A percentile compares a stretch with the other conserved stretches of the same genome.
Conservation (phyloP, 495 filamentous ascomycete genomes). For the Trichoderma parareesei region DNA sequence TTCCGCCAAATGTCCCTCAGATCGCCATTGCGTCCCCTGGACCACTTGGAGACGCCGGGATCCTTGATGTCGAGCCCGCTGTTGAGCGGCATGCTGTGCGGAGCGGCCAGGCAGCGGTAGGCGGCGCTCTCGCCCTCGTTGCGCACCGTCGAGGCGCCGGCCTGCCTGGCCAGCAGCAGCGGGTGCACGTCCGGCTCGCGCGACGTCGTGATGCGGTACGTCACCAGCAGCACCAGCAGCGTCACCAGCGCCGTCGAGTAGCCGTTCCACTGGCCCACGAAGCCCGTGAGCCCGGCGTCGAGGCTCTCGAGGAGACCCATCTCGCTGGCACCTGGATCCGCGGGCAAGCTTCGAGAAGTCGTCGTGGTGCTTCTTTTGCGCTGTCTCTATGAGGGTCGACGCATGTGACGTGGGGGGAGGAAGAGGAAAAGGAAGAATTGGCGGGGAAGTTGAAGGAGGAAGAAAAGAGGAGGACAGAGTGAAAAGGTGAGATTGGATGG, state of each 20-base stretch:
- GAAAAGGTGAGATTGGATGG: not conserved
- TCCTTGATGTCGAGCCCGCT: slow-evolving; percentile 81
- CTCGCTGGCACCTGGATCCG: slow-evolving; percentile 7
- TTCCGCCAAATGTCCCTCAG: slow-evolving; percentile 87
- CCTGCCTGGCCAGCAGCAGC: slow-evolving; percentile 78
- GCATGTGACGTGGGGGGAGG: not conserved
- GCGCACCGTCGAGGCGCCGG: slow-evolving; percentile 66
- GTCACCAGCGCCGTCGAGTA: slow-evolving; percentile 59
- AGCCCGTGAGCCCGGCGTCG: slow-evolving; percentile 57
- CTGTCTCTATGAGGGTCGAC: not conserved
- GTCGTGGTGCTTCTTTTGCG: not conserved
- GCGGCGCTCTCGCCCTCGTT: slow-evolving; percentile 75
- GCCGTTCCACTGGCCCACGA: slow-evolving; percentile 72
- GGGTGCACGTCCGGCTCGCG: slow-evolving; percentile 85
- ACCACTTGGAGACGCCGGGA: slow-evolving; percentile 72
- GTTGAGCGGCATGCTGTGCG: slow-evolving; percentile 74
- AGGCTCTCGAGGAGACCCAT: slow-evolving; percentile 47
- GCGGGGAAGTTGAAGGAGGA: not conserved
- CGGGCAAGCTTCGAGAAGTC: not conserved
- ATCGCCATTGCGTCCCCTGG: slow-evolving; percentile 75
- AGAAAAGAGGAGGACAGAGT: not conserved
- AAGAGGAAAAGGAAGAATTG: not conserved
- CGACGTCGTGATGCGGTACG: slow-evolving; percentile 44
- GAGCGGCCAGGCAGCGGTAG: slow-evolving; percentile 73
- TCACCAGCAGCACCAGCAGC: slow-evolving; percentile 44